phyloP scores from a whole-genome alignment of 768 basidiomycete species.

The Boletus vermiculosoides region DNA sequence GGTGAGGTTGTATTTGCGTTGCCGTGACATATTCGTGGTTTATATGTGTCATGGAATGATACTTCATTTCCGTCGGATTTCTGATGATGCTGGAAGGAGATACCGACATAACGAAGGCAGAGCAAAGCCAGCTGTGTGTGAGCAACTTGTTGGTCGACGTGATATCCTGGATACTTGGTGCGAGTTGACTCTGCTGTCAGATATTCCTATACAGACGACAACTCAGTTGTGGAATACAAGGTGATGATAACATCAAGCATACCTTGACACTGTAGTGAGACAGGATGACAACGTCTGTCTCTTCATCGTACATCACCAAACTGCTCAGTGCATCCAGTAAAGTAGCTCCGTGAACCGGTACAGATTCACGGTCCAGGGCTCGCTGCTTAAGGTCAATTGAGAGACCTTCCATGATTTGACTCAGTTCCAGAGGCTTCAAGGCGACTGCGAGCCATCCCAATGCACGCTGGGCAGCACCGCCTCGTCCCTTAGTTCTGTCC shows the following conservation, averaged over 20 bases:
- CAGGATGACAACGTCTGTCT: conserved; percentile 1
- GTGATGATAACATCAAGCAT: neutral
- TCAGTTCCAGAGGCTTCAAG: neutral
- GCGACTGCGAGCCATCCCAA: conserved; percentile 4
- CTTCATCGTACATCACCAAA: conserved; percentile 2
- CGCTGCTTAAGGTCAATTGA: neutral
- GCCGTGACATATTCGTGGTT: neutral
- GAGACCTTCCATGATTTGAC: conserved; percentile 2
- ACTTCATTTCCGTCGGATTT: neutral
- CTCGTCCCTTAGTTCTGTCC: neutral
- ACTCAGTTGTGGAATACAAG: neutral
- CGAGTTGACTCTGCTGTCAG: neutral
- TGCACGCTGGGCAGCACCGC: neutral
- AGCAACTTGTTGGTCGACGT: neutral
- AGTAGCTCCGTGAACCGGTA: neutral
- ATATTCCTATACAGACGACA: conserved; percentile 2
- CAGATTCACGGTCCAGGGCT: neutral
- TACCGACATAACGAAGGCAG: neutral
- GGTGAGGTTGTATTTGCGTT: no score
- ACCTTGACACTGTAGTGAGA: conserved; percentile 12
- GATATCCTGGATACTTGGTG: neutral
- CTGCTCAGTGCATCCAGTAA: conserved; percentile 2
- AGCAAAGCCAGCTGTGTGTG: neutral
- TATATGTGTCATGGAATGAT: neutral
- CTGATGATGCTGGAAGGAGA: neutral